Evolutionary conservation across 495 filamentous ascomycete genomes (phyloP), one percentile per base, ranked within the genome.

Genomic region (Trichoderma orchidacearum): DNA sequence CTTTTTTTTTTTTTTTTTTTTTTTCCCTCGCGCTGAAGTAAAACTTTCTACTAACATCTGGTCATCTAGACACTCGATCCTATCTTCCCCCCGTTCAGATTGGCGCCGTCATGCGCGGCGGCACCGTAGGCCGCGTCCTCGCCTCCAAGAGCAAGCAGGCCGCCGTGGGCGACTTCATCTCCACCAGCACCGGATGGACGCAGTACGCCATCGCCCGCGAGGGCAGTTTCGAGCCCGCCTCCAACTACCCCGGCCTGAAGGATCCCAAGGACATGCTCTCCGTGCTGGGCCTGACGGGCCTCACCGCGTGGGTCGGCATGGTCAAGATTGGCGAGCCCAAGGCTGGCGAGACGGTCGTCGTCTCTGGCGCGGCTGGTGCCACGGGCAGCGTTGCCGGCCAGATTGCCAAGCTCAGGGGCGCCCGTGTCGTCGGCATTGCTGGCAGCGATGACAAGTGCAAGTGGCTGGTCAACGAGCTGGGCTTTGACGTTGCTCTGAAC

Each of bases 221-320:
- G 18, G 73, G 75, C 31, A 69, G 72, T 15, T 57, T 68, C 29
- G 66, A 74, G 0, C 67, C 80, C 54, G 67, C 68, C 29, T 64
- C 77, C 28, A 61, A 62, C n/a, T 68, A 76, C 41, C 82, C 76
- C 1, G 36, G 65, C 0, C 73, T 74, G 12, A 75, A 72, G 11
- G 67, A 71, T 30, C 66, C 74, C 15, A 83, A 81, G 3, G 83
- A 87, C 61, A 72, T 75, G 0, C 71, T 86, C 41, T 80, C 81
- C 15, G 80, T 81, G 23, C 70, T 84, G 0, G 62, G 60, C 34
- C 68, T 78, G 65, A 82, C 82, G 0, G 83, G 80, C 4, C 57
- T 86, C 55, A 85, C 84, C 1, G 84, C 85, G 0, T 89, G 86
- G 67, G 84, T 83, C 59, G 85, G 85, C 30, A 74, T 87, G 63